Percentiles rank a stretch among this genome's conserved stretches.
Conservation (phyloP, 2,329 filamentous ascomycete species). For the Cordyceps javanica region DNA sequence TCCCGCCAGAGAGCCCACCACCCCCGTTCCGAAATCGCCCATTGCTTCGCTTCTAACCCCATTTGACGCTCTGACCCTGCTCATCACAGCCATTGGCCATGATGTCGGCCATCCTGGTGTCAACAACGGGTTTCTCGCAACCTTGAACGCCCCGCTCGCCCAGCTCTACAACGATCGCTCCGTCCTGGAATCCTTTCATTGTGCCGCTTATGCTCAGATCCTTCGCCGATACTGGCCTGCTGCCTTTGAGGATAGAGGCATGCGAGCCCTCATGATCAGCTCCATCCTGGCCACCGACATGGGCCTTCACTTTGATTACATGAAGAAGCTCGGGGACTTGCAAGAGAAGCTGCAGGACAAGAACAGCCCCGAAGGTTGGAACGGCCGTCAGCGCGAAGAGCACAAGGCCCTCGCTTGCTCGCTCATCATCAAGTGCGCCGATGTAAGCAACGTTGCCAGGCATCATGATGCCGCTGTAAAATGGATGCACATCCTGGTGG, state of each 20-base stretch:
- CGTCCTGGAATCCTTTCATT: slow-evolving; percentile 95
- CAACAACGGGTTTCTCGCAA: slow-evolving; percentile 93
- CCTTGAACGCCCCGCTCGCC: slow-evolving; percentile 84
- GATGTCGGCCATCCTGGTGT: slow-evolving; percentile 97
- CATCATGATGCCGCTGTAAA: slow-evolving; percentile 73
- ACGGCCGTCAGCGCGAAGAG: slow-evolving; percentile 66
- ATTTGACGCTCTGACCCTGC: slow-evolving; percentile 79
- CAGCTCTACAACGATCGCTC: slow-evolving; percentile 97
- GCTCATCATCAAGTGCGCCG: slow-evolving; percentile 92
- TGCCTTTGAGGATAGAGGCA: slow-evolving; percentile 69
- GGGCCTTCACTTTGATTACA: slow-evolving; percentile 95
- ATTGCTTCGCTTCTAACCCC: slow-evolving; percentile 73
- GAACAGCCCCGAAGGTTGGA: slow-evolving; percentile 66
- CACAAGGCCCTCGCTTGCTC: slow-evolving; percentile 79
- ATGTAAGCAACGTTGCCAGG: slow-evolving; percentile 95
- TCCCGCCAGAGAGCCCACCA: slow-evolving; percentile 28
- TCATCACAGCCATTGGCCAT: slow-evolving; percentile 95
- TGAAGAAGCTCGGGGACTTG: slow-evolving; percentile 76
- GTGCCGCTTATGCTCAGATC: slow-evolving; percentile 94
- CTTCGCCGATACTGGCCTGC: slow-evolving; percentile 85
- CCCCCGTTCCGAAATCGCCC: slow-evolving; percentile 45
- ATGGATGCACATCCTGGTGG: slow-evolving; percentile 92
- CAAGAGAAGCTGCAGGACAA: slow-evolving; percentile 70
- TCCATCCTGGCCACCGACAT: slow-evolving; percentile 98
- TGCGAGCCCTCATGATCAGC: slow-evolving; percentile 90